A percentile compares a stretch with the other conserved stretches of the same genome.
phyloP scores from a whole-genome alignment of 1,139 yeast genomes.

The Blastobotrys capitulatus region DNA sequence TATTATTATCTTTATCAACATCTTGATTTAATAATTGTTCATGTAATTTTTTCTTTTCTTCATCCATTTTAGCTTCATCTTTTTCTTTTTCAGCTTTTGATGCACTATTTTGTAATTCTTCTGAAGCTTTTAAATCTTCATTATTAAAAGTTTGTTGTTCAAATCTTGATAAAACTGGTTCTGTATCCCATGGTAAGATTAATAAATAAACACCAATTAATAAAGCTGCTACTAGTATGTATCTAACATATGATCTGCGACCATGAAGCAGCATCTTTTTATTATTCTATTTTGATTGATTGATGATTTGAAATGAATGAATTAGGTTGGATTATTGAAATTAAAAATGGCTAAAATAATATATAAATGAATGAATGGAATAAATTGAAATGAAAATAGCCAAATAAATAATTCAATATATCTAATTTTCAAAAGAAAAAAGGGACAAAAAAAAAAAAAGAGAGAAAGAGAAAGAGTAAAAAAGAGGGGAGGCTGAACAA shows the following conservation, averaged over 20 bases:
- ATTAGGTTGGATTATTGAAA: no score
- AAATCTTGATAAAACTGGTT: background rate
- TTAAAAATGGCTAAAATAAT: background rate
- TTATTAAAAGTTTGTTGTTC: background rate
- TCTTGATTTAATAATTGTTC: background rate
- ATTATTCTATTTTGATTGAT: background rate
- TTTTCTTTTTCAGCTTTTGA: background rate
- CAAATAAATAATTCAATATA: no score
- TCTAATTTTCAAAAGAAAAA: background rate
- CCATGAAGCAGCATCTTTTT: slow-evolving; percentile 1
- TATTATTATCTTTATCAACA: background rate
- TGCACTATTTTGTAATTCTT: background rate
- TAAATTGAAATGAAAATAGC: no score
- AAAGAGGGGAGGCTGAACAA: background rate
- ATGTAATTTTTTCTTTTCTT: background rate
- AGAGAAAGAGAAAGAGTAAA: background rate
- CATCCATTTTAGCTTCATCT: background rate
- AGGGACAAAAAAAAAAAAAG: background rate
- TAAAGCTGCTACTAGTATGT: slow-evolving; percentile 8
- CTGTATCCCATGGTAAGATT: slow-evolving; percentile 9
- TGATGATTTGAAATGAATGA: no score
- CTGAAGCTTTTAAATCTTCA: background rate
- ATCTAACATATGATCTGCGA: slow-evolving; percentile 12
- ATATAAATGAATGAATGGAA: background rate
- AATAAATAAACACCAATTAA: slow-evolving; percentile 6